These are phyloP conservation scores for Rhizopus arrhizus DNA, from an alignment of 371 early-diverging fungal genomes.

Conservation along the genomic window DNA sequence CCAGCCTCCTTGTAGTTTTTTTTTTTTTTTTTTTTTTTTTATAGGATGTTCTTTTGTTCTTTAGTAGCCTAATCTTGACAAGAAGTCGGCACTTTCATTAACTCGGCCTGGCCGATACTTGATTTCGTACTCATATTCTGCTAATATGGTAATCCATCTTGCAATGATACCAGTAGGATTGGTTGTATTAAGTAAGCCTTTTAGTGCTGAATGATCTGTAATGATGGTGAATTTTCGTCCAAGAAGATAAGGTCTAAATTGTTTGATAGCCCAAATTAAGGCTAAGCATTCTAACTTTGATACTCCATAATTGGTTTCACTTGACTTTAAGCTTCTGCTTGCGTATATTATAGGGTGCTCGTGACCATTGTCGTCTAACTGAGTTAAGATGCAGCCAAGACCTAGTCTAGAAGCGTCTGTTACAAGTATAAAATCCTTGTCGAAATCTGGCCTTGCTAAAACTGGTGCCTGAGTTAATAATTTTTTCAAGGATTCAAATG, in stretches of 20 bases:
- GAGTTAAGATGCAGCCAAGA: not conserved
- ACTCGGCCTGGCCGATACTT: slow-evolving; percentile 1
- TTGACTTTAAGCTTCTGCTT: not conserved
- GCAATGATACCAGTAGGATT: not conserved
- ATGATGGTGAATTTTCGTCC: slow-evolving; percentile 3
- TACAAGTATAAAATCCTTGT: not conserved
- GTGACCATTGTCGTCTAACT: not conserved
- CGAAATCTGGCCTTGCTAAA: no score
- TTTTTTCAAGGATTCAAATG: no score
- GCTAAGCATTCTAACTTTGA: slow-evolving; percentile 8
- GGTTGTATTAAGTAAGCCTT: not conserved
- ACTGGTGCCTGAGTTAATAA: no score
- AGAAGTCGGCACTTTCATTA: not conserved
- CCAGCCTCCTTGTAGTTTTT: no score
- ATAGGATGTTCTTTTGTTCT: no score
- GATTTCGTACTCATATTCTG: slow-evolving; percentile 4
- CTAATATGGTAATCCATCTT: not conserved
- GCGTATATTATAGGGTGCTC: not conserved
- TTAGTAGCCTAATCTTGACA: slow-evolving; percentile 4
- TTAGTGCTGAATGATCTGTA: not conserved
- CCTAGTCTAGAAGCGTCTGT: not conserved
- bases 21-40: no score
- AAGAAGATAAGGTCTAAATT: not conserved
- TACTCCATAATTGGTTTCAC: slow-evolving; percentile 4
- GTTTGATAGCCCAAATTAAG: not conserved